Evolutionary conservation across 192 early-diverging fungal species (phyloP).

Genomic region (Coemansia sp.): DNA sequence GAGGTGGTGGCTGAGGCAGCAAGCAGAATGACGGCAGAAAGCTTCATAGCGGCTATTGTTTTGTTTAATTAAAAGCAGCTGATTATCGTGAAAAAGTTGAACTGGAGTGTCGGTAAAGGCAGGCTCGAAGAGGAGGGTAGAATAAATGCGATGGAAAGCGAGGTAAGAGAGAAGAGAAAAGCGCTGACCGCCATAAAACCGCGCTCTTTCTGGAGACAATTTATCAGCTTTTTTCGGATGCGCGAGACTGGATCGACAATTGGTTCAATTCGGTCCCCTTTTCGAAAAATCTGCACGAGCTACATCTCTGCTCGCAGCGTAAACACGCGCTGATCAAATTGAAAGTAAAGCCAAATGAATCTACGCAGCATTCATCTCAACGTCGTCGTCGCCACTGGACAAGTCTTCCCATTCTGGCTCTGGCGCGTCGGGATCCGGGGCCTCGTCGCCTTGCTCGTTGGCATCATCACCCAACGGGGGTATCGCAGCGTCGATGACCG

Average conservation of each 20-base stretch:
- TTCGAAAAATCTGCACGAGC: no score
- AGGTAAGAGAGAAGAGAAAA: no score
- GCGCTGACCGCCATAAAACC: no score
- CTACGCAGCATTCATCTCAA: conserved; percentile 30
- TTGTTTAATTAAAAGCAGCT: background rate
- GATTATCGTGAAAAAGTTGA: no score
- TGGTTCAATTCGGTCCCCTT: conserved; percentile 9
- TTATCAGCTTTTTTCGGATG: no score
- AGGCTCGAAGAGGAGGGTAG: background rate
- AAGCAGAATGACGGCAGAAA: conserved; percentile 19
- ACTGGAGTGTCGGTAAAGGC: no score
- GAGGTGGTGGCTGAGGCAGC: conserved; percentile 13
- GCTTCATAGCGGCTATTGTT: conserved; percentile 21
- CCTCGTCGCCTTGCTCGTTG: conserved; percentile 43
- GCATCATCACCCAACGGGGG: conserved; percentile 50
- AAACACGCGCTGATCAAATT: no score
- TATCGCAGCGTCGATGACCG: conserved; percentile 57
- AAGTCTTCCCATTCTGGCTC: conserved; percentile 45
- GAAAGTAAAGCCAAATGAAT: background rate
- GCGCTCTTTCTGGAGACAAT: no score
- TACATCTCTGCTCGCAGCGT: no score
- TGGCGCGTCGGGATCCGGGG: conserved; percentile 34
- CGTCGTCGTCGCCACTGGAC: conserved; percentile 45
- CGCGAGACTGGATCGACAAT: no score
- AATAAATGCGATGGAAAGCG: background rate